Conservation (phyloP, 108 stramenopile species). For the Cyclotella cryptica region DNA sequence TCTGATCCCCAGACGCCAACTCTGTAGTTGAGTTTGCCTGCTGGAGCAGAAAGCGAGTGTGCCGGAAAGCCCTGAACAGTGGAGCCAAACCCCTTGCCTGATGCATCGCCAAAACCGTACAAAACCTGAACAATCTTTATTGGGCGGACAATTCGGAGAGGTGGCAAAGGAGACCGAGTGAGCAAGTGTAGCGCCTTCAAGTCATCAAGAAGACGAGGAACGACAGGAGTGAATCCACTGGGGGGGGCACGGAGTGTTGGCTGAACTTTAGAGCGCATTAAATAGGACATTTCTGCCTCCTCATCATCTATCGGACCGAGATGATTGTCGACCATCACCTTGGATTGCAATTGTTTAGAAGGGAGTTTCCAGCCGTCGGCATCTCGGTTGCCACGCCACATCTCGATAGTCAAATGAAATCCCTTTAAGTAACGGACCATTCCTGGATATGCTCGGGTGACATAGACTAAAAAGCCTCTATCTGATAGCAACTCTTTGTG, state of each 20-base stretch:
- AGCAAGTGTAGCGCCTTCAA: constrained; percentile 43
- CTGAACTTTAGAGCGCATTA: background rate
- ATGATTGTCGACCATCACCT: no score
- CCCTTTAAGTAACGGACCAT: no score
- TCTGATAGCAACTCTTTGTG: constrained; percentile 32
- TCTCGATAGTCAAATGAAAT: constrained; percentile 7
- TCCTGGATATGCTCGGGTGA: no score
- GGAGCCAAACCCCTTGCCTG: constrained; percentile 47
- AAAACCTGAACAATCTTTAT: constrained; percentile 12
- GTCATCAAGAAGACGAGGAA: no score
- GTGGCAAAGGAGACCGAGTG: constrained; percentile 35
- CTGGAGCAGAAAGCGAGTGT: no score
- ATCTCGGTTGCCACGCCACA: constrained; percentile 34
- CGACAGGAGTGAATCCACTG: no score
- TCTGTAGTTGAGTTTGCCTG: background rate
- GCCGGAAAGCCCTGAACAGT: constrained; percentile 6
- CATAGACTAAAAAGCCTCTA: constrained; percentile 39
- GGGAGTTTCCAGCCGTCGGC: constrained; percentile 57
- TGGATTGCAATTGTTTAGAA: no score
- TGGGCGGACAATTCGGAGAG: constrained; percentile 10
- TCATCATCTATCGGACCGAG: constrained; percentile 15
- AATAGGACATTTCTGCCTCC: background rate
- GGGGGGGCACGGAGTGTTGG: constrained; percentile 13
- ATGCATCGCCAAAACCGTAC: constrained; percentile 66
- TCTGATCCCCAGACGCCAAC: constrained; percentile 25